These are phyloP conservation scores for Blastosporella zonata DNA, from an alignment of 1,284 basidiomycete genomes.

Conservation along the genomic window DNA sequence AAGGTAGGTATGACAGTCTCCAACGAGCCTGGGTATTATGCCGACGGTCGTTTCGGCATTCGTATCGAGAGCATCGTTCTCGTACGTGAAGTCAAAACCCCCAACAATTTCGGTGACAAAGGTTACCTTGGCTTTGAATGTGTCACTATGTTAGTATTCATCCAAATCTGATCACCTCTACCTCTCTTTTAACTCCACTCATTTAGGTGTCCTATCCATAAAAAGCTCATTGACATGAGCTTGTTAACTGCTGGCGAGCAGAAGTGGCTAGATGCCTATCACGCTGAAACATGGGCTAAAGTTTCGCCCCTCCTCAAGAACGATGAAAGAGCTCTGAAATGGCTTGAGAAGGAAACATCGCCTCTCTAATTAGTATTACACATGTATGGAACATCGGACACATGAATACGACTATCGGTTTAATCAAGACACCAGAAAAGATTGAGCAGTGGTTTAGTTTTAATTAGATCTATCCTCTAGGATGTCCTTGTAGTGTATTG, in stretches of 20 bases:
- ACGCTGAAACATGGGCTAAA: slow-evolving; percentile 76
- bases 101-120: slow-evolving; percentile 82
- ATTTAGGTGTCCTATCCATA: slow-evolving; percentile 80
- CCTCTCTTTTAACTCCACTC: not conserved
- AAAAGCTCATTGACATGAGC: slow-evolving; percentile 69
- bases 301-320: slow-evolving; percentile 69
- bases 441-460: too few relatives aligned
- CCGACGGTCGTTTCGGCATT: slow-evolving; percentile 90
- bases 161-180: slow-evolving; percentile 11
- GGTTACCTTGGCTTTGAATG: slow-evolving; percentile 83
- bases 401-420: too few relatives aligned
- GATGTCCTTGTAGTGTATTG: too few relatives aligned
- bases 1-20: slow-evolving; percentile 88
- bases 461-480: too few relatives aligned
- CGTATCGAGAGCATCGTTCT: slow-evolving; percentile 90
- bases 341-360: slow-evolving; percentile 76
- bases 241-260: slow-evolving; percentile 70
- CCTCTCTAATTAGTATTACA: slow-evolving; percentile 33
- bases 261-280: slow-evolving; percentile 85
- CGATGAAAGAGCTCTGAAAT: slow-evolving; percentile 72
- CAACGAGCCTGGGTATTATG: slow-evolving; percentile 95
- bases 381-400: too few relatives aligned
- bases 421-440: too few relatives aligned
- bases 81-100: slow-evolving; percentile 69
- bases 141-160: slow-evolving; percentile 70